Evolutionary conservation across 345 rosid genomes (phyloP).

Genomic region (Mangifera indica): DNA sequence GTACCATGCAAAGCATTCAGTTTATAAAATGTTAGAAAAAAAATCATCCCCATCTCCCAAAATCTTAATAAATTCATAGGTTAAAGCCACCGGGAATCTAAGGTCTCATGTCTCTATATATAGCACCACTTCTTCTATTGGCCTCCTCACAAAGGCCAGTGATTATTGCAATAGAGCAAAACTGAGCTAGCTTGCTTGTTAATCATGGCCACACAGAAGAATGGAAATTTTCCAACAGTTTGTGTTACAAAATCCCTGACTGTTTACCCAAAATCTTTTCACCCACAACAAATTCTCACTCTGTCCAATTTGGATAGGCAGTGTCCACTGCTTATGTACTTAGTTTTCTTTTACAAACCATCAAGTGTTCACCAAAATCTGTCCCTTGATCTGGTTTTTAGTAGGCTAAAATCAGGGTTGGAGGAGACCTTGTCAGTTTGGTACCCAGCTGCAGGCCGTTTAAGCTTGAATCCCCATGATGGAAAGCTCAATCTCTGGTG

Average conservation of each 20-base stretch:
- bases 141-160: slow-evolving; percentile 18
- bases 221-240: slow-evolving; percentile 20
- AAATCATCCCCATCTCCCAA: neutral
- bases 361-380: slow-evolving; percentile 24
- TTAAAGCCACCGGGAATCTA: slow-evolving; percentile 14
- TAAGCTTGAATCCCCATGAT: slow-evolving; percentile 39
- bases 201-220: slow-evolving; percentile 17
- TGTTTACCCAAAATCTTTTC: slow-evolving; percentile 31
- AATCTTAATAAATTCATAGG: slow-evolving; percentile 10
- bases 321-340: slow-evolving; percentile 61
- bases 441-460: slow-evolving; percentile 67
- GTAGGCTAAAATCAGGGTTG: slow-evolving; percentile 48
- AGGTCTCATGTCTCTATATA: slow-evolving; percentile 29
- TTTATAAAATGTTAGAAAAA: neutral
- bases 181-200: neutral
- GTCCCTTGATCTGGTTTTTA: slow-evolving; percentile 32
- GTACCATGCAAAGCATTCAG: slow-evolving; percentile 25
- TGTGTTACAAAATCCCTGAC: slow-evolving; percentile 25
- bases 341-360: slow-evolving; percentile 56
- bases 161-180: neutral
- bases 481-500: slow-evolving; percentile 56
- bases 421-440: slow-evolving; percentile 57
- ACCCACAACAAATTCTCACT: slow-evolving; percentile 32
- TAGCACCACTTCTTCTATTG: neutral
- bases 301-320: slow-evolving; percentile 70